These are phyloP conservation scores for Candida germanica DNA, from an alignment of 805 yeast species.

Conservation along the genomic window DNA sequence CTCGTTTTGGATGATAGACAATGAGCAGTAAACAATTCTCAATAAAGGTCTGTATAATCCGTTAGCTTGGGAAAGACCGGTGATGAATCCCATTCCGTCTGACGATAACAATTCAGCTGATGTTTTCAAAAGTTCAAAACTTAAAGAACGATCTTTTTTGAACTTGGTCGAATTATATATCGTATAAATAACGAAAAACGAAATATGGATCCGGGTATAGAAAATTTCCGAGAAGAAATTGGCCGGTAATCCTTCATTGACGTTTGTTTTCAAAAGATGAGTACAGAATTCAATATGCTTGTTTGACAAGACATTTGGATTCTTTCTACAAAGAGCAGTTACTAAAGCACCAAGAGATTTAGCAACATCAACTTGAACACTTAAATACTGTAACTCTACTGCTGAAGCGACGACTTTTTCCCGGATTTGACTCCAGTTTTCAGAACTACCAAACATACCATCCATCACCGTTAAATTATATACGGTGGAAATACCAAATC, in stretches of 20 bases:
- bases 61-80: slow-evolving; percentile 37
- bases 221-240: slow-evolving; percentile 49
- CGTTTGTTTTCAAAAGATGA: slow-evolving; percentile 49
- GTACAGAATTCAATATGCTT: slow-evolving; percentile 33
- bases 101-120: slow-evolving; percentile 47
- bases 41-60: slow-evolving; percentile 58
- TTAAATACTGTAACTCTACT: slow-evolving; percentile 57
- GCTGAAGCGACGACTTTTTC: slow-evolving; percentile 56
- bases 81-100: slow-evolving; percentile 45
- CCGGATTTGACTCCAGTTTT: slow-evolving; percentile 43
- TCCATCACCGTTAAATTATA: slow-evolving; percentile 67
- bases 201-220: slow-evolving; percentile 63
- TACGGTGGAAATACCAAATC: slow-evolving; percentile 50
- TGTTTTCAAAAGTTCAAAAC: slow-evolving; percentile 42
- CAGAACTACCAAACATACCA: slow-evolving; percentile 44
- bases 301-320: slow-evolving; percentile 28
- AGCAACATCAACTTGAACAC: slow-evolving; percentile 66
- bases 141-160: slow-evolving; percentile 29
- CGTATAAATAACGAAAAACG: slow-evolving; percentile 51
- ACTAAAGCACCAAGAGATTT: slow-evolving; percentile 77
- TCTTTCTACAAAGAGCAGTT: slow-evolving; percentile 58
- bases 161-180: slow-evolving; percentile 28
- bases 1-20: slow-evolving; percentile 43
- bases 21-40: slow-evolving; percentile 50
- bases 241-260: slow-evolving; percentile 49